Base-by-base conservation (phyloP, 2,329 filamentous ascomycete species). In the Ceratocystis destructans region DNA sequence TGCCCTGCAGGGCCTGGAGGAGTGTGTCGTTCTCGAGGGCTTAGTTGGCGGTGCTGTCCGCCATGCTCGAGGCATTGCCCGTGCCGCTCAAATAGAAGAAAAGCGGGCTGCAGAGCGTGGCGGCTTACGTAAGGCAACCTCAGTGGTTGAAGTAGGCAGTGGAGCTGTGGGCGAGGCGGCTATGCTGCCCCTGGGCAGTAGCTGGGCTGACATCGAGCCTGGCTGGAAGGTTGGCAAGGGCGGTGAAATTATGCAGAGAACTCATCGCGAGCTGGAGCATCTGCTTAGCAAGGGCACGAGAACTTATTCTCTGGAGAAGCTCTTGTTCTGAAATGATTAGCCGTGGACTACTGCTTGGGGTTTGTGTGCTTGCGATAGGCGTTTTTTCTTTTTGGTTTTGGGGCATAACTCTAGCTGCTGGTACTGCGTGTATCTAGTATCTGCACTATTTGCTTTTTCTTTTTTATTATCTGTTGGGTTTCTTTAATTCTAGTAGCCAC, bases 231-330 rank as follows among this genome's bases (percentile, higher is more conserved):
- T 88, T 70, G 78, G 86, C 70, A 79, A 82, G 61, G 85, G 85
- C 66, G 89, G 90, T 20, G 87, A 90, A 77, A 78, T 90, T 50
- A 80, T 86, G 69, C 78, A 82, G 73, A 83, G 89, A 70, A 90
- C 81, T 71, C 79, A 78, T 71, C 80, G 90, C 74, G 88, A 96
- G 77, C 85, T 87, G 67, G 89, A 88, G 20, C 84, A 88, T 75
- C 76, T 95, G 74, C 84, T 88, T 72, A 90, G 88, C 73, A 88
- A 89, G 77, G 87, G 86, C 73, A 87, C 92, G 69, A 88, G 88
- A 66, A 84, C 87, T 70, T 96, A 96, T 77, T 90, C 88, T 61
- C 81, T 93, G 70, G 90, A 96, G 77, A 84, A 85, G 75, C 85
- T 96, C 71, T 75, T 82, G 64, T 78, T 90, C 71, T 90, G 61